phyloP scores from a whole-genome alignment of 1,284 basidiomycete genomes.

The Rhodotorula sp. region DNA sequence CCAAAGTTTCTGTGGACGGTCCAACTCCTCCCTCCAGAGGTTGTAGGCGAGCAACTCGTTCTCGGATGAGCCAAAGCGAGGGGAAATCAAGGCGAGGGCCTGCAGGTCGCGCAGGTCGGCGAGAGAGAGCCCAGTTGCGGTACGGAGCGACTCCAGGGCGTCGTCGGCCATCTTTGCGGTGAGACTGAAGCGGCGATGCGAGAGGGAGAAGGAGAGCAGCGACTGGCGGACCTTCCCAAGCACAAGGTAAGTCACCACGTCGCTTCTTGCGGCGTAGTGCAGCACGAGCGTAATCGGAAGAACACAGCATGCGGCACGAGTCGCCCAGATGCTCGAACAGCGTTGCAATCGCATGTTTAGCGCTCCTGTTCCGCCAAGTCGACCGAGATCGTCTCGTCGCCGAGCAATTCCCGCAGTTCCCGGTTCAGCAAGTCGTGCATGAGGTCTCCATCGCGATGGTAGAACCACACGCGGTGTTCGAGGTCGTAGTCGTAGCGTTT shows the following conservation, averaged over 20 bases:
- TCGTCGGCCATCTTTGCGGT: not conserved
- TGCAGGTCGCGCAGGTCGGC: not conserved
- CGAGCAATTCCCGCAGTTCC: constrained; percentile 55
- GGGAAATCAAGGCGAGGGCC: not conserved
- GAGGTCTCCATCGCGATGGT: constrained; percentile 64
- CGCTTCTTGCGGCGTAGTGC: too few relatives aligned
- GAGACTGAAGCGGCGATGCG: not conserved
- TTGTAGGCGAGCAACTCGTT: not conserved
- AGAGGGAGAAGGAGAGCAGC: not conserved
- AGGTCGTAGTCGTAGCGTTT: constrained; percentile 76
- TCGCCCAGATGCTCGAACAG: not conserved
- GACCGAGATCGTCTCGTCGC: constrained; percentile 34
- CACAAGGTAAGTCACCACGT: not conserved
- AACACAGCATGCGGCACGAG: too few relatives aligned
- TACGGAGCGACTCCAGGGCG: not conserved
- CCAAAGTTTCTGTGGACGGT: not conserved
- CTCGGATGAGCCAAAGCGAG: not conserved
- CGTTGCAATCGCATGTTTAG: not conserved
- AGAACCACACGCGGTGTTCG: constrained; percentile 66
- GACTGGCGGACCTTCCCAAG: not conserved
- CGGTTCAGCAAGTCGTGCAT: constrained; percentile 66
- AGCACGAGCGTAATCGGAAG: too few relatives aligned
- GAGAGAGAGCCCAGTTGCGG: not conserved
- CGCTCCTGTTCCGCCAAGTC: constrained; percentile 20
- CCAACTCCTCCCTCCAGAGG: not conserved